Percentiles rank a stretch among this genome's conserved stretches.
Evolutionary conservation across 352 stramenopile species (phyloP).

Genomic region (Globisporangium orthogonon): DNA sequence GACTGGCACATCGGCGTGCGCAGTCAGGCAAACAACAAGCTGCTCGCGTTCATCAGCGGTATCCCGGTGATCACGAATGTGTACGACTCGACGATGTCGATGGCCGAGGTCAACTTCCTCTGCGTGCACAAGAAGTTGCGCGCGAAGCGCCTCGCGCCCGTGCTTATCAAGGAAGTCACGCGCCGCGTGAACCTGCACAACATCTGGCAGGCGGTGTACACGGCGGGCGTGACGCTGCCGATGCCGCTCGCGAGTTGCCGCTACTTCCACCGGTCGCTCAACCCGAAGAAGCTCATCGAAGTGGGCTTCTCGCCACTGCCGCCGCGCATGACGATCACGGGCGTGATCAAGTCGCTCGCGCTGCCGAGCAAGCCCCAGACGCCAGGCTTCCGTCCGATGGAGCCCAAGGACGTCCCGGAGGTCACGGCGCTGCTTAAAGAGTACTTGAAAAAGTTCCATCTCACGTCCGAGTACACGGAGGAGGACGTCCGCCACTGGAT

Average conservation of each 20-base stretch:
- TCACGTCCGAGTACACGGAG: conserved; percentile 87
- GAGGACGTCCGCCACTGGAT: conserved; percentile 97
- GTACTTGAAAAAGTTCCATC: conserved; percentile 59
- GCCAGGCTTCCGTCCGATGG: conserved; percentile 47
- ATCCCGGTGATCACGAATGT: conserved; percentile 87
- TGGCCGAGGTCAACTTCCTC: conserved; percentile 99
- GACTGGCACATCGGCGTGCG: conserved; percentile 96
- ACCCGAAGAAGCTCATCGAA: conserved; percentile 98
- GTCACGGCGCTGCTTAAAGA: conserved; percentile 40
- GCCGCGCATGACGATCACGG: conserved; percentile 92
- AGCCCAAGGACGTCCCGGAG: conserved; percentile 39
- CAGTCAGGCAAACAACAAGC: conserved; percentile 84
- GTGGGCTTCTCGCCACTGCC: conserved; percentile 95
- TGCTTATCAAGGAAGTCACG: conserved; percentile 99
- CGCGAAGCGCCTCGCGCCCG: conserved; percentile 93
- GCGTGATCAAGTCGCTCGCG: conserved; percentile 89
- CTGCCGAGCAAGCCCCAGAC: conserved; percentile 44
- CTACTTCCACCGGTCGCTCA: conserved; percentile 97
- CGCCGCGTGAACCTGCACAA: conserved; percentile 93
- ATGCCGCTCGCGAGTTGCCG: conserved; percentile 92
- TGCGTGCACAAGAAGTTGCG: conserved; percentile 99
- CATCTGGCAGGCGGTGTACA: conserved; percentile 97
- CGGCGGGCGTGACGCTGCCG: conserved; percentile 94
- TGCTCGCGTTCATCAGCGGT: conserved; percentile 97
- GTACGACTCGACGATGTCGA: conserved; percentile 37